Base-by-base conservation (phyloP, 805 yeast species). In the Wickerhamomyces strasburgensis region DNA sequence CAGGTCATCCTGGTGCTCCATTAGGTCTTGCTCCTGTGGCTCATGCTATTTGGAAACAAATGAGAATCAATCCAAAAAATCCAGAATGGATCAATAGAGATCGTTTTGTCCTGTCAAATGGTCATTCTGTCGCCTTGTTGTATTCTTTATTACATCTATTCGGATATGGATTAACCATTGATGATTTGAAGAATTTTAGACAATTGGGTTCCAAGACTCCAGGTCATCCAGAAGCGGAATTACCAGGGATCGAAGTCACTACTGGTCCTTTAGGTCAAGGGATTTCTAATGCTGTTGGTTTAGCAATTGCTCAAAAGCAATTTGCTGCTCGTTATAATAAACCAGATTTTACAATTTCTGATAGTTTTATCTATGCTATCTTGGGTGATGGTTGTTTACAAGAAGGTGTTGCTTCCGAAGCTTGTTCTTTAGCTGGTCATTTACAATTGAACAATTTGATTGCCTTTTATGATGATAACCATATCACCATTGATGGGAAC, bases 1-100 rank as follows among this genome's bases (percentile, higher is more conserved):
- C 96, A 43, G 98, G 98, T 51, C 98, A 90, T 70, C 98, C 98
- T 38, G 98, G 98, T 71, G 98, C 98, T 37, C 98, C 98, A 56
- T 79, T 90, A 77, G 98, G 98, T 47, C 71, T 90, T 67, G 97
- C 98, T 14, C 96, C 97, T 31, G 81, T 89, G 43, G 95, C 97
- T 46, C 97, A 90, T 65, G 81, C 79, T 39, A 63, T 90, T 47
- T 86, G 82, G 78, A 73, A 78, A 63, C 76, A 76, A 58, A 73
- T 89, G 83, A 81, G 68, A 54, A 78, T 85, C 72, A 87, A 86
- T 77, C 95, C 98, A 55, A 75, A 80, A 68, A 81, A 85, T 75
- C 90, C 96, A 48, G 69, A 75, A 43, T 90, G 96, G 96, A 70
- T 85, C 65, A 86, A 85, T 77, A 81, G 96, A 66, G 98, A 93